These are phyloP conservation scores for Aspergillus carlsbadensis DNA, from an alignment of 495 filamentous ascomycete species.

Conservation along the genomic window DNA sequence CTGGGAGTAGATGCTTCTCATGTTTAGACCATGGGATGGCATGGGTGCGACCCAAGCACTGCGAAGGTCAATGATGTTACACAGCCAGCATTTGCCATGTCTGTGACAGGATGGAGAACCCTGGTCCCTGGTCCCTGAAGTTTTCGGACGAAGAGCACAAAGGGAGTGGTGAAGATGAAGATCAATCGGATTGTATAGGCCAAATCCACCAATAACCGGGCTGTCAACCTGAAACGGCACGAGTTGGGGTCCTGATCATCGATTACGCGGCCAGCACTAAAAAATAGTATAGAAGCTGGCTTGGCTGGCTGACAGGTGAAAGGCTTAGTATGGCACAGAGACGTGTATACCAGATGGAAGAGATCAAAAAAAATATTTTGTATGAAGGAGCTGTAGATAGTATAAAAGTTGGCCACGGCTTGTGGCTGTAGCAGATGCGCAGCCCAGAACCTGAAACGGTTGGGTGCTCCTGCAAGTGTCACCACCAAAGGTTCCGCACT, in stretches of 20 bases:
- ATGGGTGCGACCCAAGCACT: too few relatives aligned
- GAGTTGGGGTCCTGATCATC: neutral
- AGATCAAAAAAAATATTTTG: too few relatives aligned
- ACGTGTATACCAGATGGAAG: too few relatives aligned
- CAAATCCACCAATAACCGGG: neutral
- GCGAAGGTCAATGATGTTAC: too few relatives aligned
- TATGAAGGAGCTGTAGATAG: too few relatives aligned
- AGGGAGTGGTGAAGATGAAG: neutral
- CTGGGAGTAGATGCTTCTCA: too few relatives aligned
- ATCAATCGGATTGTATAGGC: neutral
- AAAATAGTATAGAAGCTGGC: too few relatives aligned
- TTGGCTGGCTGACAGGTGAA: neutral
- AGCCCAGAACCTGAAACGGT: too few relatives aligned
- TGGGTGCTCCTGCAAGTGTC: neutral
- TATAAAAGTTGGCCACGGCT: too few relatives aligned
- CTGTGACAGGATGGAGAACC: neutral
- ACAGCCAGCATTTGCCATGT: too few relatives aligned
- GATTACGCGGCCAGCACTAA: conserved; percentile 8
- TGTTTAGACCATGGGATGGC: too few relatives aligned
- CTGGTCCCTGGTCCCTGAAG: neutral
- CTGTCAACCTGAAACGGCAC: conserved; percentile 9
- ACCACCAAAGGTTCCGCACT: neutral
- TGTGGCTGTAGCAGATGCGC: too few relatives aligned
- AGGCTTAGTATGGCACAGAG: neutral
- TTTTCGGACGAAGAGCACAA: neutral